Evolutionary conservation across 192 early-diverging fungal species (phyloP).

Genomic region (Spinellus fusiger): DNA sequence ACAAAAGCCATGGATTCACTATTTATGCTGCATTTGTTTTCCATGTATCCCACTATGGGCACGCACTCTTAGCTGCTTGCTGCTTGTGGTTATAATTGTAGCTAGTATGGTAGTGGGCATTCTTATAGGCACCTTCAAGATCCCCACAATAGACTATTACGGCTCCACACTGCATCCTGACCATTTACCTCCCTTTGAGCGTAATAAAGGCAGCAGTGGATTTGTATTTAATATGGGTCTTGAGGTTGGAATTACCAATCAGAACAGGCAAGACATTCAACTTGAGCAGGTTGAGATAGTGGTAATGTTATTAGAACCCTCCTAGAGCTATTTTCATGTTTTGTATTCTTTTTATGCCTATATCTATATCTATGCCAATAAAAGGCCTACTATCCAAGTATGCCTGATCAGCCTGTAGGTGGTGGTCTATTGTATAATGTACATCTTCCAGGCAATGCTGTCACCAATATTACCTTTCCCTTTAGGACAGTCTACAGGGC

Average conservation of each 20-base stretch:
- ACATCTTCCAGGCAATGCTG: conserved; percentile 31
- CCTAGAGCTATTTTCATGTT: conserved; percentile 10
- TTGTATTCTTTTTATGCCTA: conserved; percentile 1
- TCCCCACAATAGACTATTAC: conserved; percentile 22
- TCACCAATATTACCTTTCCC: conserved; percentile 38
- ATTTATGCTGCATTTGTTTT: conserved; percentile 22
- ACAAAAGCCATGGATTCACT: not conserved
- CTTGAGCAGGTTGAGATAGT: conserved; percentile 22
- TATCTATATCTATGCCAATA: not conserved
- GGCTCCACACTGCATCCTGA: conserved; percentile 7
- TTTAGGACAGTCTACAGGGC: conserved; percentile 40
- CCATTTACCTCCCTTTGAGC: conserved; percentile 2
- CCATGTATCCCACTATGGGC: conserved; percentile 22
- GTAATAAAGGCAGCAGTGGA: not conserved
- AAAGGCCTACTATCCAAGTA: conserved; percentile 15
- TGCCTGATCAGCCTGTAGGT: conserved; percentile 30
- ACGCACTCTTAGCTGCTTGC: conserved; percentile 10
- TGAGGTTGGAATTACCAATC: conserved; percentile 23
- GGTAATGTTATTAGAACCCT: conserved; percentile 32
- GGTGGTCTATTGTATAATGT: conserved; percentile 38
- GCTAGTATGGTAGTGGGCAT: conserved; percentile 14
- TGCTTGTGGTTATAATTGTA: conserved; percentile 10
- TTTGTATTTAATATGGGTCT: conserved; percentile 22
- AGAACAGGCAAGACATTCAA: conserved; percentile 14
- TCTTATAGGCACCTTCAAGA: conserved; percentile 21